Base-by-base conservation (phyloP, 2,329 filamentous ascomycete genomes). In the Fusarium subtropicale region DNA sequence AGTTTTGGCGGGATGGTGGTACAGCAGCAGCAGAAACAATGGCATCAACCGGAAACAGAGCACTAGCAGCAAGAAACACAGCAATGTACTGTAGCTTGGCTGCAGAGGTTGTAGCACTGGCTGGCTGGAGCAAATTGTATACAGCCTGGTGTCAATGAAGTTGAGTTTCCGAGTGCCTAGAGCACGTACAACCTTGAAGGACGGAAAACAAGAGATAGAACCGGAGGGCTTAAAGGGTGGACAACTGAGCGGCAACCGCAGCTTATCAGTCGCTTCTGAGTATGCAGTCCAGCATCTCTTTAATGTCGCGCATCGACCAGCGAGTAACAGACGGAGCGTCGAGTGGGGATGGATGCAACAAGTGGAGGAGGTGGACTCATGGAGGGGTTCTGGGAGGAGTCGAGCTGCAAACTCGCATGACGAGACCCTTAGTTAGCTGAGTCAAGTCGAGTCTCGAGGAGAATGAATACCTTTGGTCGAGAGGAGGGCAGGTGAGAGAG, bases 241-340 rank as follows among this genome's bases (percentile, higher is more conserved):
- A 64, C 62, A 69, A 56, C 65, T 71, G 68, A 71, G 72, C 69
- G 72, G 69, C 72, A 74, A 64, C 71, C 53, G 66, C 69, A 74
- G 69, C 72, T 74, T 74, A 74, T 74, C 72, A 74, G 72, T 74
- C 56, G 64, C 68, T 71, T 67, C 64, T 62, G 60, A 60, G 59
- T 61, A 66, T 73, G 61, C 62, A 71, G 61, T 53, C 66, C 63
- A 66, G 65, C 72, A 62, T 69, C 56, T 69, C 60, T 71, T 71
- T 65, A 65, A 71, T 71, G 68, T 71, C 68, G 68, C 68, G 68
- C 68, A 71, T 71, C 56, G 61, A 48, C 68, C 60, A 71, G 60
- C 68, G 68, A 71, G 68, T 70, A 67, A 55, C 51, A 66, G 65
- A 66, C 68, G 60, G 64, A 55, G 64, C 24, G 48, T 56, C 52